Conservation (phyloP, 1,139 yeast genomes). For the Saccharomyces hybrid region DNA sequence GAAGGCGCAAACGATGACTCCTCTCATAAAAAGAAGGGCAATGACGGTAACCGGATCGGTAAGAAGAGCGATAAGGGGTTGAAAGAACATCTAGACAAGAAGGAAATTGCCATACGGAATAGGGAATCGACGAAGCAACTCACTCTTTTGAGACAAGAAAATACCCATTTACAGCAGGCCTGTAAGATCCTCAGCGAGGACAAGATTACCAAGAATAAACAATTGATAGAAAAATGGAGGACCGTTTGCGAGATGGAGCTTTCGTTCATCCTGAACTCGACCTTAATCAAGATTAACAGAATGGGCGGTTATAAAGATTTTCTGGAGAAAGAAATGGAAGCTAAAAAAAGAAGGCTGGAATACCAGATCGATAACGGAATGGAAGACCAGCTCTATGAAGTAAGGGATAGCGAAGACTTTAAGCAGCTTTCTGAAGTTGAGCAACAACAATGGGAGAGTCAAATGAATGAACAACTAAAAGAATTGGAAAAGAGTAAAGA, state of each 20-base stretch:
- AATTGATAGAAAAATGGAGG: conserved; percentile 40
- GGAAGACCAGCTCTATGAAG: conserved; percentile 34
- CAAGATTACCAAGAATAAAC: conserved; percentile 22
- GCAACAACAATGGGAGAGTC: conserved; percentile 29
- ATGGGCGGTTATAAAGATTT: conserved; percentile 43
- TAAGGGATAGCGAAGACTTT: conserved; percentile 35
- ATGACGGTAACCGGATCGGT: neutral
- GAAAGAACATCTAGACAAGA: neutral
- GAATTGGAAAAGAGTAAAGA: conserved; percentile 20
- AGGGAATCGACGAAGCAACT: neutral
- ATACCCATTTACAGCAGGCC: conserved; percentile 33
- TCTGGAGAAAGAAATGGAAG: conserved; percentile 33
- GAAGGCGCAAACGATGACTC: neutral
- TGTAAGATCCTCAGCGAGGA: conserved; percentile 29
- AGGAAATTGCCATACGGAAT: neutral
- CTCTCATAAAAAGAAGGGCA: neutral
- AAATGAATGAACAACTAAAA: conserved; percentile 19
- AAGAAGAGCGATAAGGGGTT: neutral
- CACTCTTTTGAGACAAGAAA: conserved; percentile 18
- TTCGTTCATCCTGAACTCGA: conserved; percentile 37
- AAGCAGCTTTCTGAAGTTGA: conserved; percentile 32
- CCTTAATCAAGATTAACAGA: conserved; percentile 35
- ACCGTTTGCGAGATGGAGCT: conserved; percentile 39
- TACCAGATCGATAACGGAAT: conserved; percentile 32
- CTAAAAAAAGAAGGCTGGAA: conserved; percentile 31